These are phyloP conservation scores for Pyrrhoderma lamaoense DNA, from an alignment of 1,284 basidiomycete species.

Conservation along the genomic window DNA sequence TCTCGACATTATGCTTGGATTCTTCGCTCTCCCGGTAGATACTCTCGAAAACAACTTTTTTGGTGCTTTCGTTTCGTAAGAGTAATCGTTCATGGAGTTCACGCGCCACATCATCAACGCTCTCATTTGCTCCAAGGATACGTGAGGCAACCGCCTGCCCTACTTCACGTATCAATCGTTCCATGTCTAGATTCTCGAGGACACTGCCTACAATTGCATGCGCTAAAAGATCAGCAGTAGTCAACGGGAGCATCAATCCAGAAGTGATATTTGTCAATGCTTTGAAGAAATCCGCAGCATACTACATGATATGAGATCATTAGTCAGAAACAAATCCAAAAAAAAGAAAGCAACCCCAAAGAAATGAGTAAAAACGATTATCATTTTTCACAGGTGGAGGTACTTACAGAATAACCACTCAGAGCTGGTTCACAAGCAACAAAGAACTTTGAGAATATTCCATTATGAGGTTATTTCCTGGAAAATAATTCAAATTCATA, in stretches of 20 bases:
- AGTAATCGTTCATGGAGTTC: slow-evolving; percentile 89
- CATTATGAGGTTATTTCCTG: slow-evolving; percentile 4
- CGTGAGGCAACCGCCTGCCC: slow-evolving; percentile 90
- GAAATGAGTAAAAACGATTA: no score
- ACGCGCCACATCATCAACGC: slow-evolving; percentile 92
- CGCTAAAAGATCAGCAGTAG: slow-evolving; percentile 92
- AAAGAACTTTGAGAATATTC: slow-evolving; percentile 64
- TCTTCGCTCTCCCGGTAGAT: slow-evolving; percentile 91
- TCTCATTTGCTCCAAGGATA: slow-evolving; percentile 83
- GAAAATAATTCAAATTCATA: background rate
- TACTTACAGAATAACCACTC: slow-evolving; percentile 80
- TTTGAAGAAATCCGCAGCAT: slow-evolving; percentile 92
- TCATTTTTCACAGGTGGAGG: no score
- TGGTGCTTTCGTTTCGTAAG: slow-evolving; percentile 92
- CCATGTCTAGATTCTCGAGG: slow-evolving; percentile 98
- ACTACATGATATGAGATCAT: slow-evolving; percentile 37
- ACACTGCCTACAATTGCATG: slow-evolving; percentile 97
- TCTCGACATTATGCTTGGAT: slow-evolving; percentile 82
- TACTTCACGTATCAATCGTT: slow-evolving; percentile 89
- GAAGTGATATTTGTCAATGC: slow-evolving; percentile 90
- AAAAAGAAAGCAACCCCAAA: no score
- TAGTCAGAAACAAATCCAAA: slow-evolving; percentile 22
- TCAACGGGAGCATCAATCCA: slow-evolving; percentile 91
- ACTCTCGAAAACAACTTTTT: slow-evolving; percentile 93
- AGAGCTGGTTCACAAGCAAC: slow-evolving; percentile 98